These are phyloP conservation scores for Raffaelea arxii DNA, from an alignment of 2,329 filamentous ascomycete species.

Conservation along the genomic window DNA sequence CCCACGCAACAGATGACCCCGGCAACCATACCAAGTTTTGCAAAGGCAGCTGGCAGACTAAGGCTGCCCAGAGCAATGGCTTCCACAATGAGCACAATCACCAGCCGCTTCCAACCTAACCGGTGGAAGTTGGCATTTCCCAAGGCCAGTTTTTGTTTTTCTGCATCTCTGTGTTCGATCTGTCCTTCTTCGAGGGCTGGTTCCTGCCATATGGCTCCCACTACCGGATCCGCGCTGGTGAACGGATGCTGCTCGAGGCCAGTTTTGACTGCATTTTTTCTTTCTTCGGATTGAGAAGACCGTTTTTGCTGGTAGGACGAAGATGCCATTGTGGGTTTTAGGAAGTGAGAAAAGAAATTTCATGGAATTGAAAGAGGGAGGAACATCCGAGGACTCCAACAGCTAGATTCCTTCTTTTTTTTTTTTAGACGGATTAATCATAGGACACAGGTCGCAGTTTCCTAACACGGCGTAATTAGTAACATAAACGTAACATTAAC, in stretches of 20 bases:
- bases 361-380: not conserved
- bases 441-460: not conserved
- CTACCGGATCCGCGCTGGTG: not conserved
- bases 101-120: slow-evolving; percentile 47
- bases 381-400: not conserved
- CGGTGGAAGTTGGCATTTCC: slow-evolving; percentile 40
- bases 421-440: not conserved
- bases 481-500: not conserved
- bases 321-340: not conserved
- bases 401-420: not conserved
- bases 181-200: not conserved
- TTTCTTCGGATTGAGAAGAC: not conserved
- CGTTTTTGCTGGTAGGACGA: not conserved
- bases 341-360: not conserved
- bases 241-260: not conserved
- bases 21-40: slow-evolving; percentile 40
- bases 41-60: slow-evolving; percentile 41
- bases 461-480: slow-evolving; percentile 1
- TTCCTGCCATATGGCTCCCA: not conserved
- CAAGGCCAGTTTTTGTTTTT: slow-evolving; percentile 12
- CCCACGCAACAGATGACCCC: slow-evolving; percentile 14
- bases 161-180: not conserved
- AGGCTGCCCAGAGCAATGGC: slow-evolving; percentile 43
- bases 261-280: not conserved
- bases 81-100: slow-evolving; percentile 45